Base-by-base conservation (phyloP, 352 stramenopile genomes). In the Globisporangium uncinulatum region DNA sequence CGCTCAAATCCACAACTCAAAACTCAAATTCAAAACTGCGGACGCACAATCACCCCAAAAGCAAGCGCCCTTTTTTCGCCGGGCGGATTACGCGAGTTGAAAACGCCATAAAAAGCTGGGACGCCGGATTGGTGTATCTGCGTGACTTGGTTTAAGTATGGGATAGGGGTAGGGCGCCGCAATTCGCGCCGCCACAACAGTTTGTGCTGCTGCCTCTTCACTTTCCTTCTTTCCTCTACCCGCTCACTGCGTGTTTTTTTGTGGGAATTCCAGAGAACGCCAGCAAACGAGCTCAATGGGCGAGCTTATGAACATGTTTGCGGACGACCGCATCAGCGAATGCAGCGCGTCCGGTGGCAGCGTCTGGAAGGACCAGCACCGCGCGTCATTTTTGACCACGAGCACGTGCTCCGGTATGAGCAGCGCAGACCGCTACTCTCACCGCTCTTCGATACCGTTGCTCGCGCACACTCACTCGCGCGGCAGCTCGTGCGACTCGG, bases 331-430 rank as follows among this genome's bases (percentile, higher is more conserved):
- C 21, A 54, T 46, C 37, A 45, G 36, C 24, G 48, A n/a, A 17
- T 48, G 47, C 54, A 53, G 51, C 47, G 10, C 32, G 4, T 32
- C 29, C 45, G 19, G 15, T 32, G 19, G 39, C 47, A 19, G 49
- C 29, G 29, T 7, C 29, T 57, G 49, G 51, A 63, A 63, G 32
- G 57, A 63, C 37, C n/a, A 80, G 46, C 63, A 62, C 37, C 70
- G 77, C 31, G 61, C 74, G 20, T 84, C 77, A 0, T 83, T 74
- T 56, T 66, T 87, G 47, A 73, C 51, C 44, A 67, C 51, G 29
- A 77, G 65, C 41, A 84, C 77, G 29, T 83, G 65, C 58, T 81
- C 74, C 34, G 70, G 54, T 56, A 64, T 69, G 44, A 71, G 50
- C 32, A 65, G 39, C 13, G 34, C 54, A n/a, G 51, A 54, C 54